These are phyloP conservation scores for Ormosia emarginata DNA, from an alignment of 306 rosid genomes.

Conservation along the genomic window DNA sequence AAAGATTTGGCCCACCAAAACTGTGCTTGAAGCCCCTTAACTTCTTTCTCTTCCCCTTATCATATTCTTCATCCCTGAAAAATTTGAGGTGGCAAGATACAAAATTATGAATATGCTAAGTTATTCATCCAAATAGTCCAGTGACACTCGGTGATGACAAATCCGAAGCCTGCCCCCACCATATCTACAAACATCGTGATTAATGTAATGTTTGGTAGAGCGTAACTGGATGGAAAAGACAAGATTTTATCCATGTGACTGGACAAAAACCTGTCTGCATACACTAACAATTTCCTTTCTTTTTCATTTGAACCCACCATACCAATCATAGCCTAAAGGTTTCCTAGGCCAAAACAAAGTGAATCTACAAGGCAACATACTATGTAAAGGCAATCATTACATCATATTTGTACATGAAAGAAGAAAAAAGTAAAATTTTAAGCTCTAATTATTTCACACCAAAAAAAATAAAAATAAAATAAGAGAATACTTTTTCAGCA, in stretches of 20 bases:
- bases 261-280: neutral
- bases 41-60: constrained; percentile 84
- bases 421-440: neutral
- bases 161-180: neutral
- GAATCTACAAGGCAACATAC: neutral
- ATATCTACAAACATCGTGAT: neutral
- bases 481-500: too few species aligned
- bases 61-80: constrained; percentile 92
- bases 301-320: neutral
- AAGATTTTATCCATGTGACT: neutral
- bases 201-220: neutral
- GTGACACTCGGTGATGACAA: neutral
- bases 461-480: neutral
- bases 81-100: neutral
- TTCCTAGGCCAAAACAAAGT: neutral
- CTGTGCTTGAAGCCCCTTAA: constrained; percentile 42
- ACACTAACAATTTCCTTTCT: neutral
- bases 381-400: neutral
- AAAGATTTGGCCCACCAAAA: constrained; percentile 67
- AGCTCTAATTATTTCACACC: neutral
- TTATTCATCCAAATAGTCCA: neutral
- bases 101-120: neutral
- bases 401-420: neutral
- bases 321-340: neutral
- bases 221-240: neutral